phyloP scores from a whole-genome alignment of 2,329 filamentous ascomycete species.

The Colletotrichum tabaci region DNA sequence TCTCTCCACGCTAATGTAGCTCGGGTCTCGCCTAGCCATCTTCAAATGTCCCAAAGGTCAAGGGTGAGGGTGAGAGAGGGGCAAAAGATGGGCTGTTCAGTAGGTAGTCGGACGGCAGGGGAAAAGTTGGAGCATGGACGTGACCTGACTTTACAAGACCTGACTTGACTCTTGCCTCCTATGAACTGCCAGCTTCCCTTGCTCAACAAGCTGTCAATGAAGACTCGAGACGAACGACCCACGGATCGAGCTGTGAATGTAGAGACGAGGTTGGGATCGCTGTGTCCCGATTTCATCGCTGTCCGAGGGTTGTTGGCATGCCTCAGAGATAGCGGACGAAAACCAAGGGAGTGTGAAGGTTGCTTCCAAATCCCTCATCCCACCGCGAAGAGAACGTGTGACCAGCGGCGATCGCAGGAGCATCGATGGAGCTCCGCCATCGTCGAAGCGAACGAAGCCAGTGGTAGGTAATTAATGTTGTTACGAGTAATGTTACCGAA shows the following conservation, averaged over 20 bases:
- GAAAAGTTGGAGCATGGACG: not conserved
- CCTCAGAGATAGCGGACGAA: too few species aligned
- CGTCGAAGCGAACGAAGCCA: constrained; percentile 2
- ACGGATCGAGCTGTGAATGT: not conserved
- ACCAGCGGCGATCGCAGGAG: not conserved
- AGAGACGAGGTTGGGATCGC: not conserved
- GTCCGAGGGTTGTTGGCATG: not conserved
- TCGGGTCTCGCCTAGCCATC: constrained; percentile 13
- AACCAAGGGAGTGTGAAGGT: not conserved
- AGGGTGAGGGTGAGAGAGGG: not conserved
- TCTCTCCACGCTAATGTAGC: constrained; percentile 29
- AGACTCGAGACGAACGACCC: constrained; percentile 8
- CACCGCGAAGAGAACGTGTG: not conserved
- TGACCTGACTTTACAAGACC: too few species aligned
- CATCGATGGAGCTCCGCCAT: not conserved
- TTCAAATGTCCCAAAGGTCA: not conserved
- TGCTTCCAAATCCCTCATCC: not conserved
- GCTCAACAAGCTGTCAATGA: not conserved
- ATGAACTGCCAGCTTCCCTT: not conserved
- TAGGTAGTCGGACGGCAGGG: not conserved
- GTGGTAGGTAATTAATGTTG: not conserved
- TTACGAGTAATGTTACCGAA: constrained; percentile 21
- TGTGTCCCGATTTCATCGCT: not conserved
- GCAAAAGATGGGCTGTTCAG: not conserved
- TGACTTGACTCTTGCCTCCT: not conserved